These are phyloP conservation scores for Aethionema arabicum DNA, from an alignment of 345 rosid genomes.

Conservation along the genomic window DNA sequence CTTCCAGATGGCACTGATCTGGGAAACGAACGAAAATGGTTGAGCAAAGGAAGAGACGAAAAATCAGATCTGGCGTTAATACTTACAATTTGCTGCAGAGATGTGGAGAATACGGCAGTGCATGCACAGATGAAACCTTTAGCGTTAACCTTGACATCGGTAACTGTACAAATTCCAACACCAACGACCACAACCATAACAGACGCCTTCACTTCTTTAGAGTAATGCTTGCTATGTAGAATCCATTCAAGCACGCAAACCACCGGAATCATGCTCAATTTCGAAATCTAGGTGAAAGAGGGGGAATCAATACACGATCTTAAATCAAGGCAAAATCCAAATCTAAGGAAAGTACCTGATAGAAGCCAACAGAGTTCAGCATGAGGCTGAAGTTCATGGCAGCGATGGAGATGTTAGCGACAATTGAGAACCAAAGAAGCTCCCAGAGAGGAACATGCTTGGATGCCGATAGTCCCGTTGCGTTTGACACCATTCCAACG, in stretches of 20 bases:
- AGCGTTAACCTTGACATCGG: constrained; percentile 92
- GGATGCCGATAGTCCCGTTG: constrained; percentile 68
- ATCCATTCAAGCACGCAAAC: constrained; percentile 96
- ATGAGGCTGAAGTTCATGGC: constrained; percentile 94
- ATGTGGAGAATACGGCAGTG: constrained; percentile 78
- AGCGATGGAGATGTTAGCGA: constrained; percentile 80
- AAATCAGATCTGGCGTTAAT: constrained; percentile 1
- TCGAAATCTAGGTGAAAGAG: constrained; percentile 59
- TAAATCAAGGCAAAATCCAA: background rate
- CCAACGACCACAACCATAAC: constrained; percentile 88
- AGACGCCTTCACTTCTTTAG: constrained; percentile 68
- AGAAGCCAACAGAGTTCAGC: constrained; percentile 96
- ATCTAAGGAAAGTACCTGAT: constrained; percentile 48
- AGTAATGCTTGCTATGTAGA: constrained; percentile 76
- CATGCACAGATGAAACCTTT: constrained; percentile 90
- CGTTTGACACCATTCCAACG: constrained; percentile 86
- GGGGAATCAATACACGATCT: constrained; percentile 8
- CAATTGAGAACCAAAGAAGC: constrained; percentile 89
- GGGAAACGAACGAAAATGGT: constrained; percentile 1
- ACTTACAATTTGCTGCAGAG: constrained; percentile 96
- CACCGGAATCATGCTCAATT: constrained; percentile 95
- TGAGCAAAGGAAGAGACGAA: background rate
- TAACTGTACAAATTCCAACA: constrained; percentile 90
- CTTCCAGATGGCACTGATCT: constrained; percentile 5
- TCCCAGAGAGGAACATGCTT: constrained; percentile 93